Evolutionary conservation across 306 rosid species (phyloP), one percentile per base, ranked within the genome.

Genomic region (Geum urbanum): DNA sequence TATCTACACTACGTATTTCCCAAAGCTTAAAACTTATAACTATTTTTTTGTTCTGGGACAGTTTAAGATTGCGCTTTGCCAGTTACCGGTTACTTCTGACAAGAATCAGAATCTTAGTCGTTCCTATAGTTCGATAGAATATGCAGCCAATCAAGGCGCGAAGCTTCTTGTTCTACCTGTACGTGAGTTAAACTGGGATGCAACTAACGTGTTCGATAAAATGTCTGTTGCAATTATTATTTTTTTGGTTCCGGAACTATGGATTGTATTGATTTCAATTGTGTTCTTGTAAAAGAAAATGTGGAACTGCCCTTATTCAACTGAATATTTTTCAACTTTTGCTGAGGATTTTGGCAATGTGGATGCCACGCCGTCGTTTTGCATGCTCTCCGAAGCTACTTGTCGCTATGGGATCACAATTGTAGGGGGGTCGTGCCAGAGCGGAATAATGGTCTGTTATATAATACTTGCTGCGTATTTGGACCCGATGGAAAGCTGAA

Each of bases 401-500:
- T 48, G 8, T 16, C 9, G 63, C 18, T 56, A 73, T 46, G 57
- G 60, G 8, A 48, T 78, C 67, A 78, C 78, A 49, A 40, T 79
- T 10, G 55, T 79, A 37, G 76, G 76, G 79, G 82, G 82, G 9
- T 79, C 82, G 59, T 79, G 58, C 82, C 82, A 3, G 76, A 79
- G 57, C 12, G 63, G 64, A 18, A 40, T 43, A 27, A 74, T 47
- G 76, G 74, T 9, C 40, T 37, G 12, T 39, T 81, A 58, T 81
- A 76, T 14, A 76, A 81, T 57, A 81, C 73, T 73, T 68, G 84
- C 50, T 69, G 79, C 75, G 20, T 81, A 20, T 76, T 76, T 73
- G 81, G 81, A 60, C 57, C 81, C 3, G 76, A 76, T 5, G 81
- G 84, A 70, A 76, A 68, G 66, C 72, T 76, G 15, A 67, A 46